phyloP scores from a whole-genome alignment of 108 stramenopile species.

The Schizochytrium sp. region DNA sequence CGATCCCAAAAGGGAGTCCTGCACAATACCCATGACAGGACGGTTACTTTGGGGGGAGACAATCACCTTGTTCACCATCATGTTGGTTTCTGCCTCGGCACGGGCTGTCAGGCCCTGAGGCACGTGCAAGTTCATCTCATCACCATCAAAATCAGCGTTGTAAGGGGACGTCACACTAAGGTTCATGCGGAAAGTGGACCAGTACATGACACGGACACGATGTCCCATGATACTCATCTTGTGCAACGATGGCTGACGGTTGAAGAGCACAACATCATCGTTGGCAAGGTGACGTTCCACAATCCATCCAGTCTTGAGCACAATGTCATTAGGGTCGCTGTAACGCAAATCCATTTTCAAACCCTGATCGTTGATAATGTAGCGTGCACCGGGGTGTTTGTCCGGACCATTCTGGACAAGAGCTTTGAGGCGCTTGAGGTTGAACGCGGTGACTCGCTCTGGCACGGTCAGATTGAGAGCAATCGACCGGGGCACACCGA shows the following conservation, averaged over 20 bases:
- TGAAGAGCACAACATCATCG: constrained; percentile 97
- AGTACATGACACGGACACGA: constrained; percentile 96
- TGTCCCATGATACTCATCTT: constrained; percentile 99
- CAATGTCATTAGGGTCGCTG: constrained; percentile 83
- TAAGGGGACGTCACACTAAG: constrained; percentile 97
- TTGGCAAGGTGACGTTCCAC: constrained; percentile 97
- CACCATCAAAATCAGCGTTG: constrained; percentile 99
- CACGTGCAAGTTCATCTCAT: constrained; percentile 99
- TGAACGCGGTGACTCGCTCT: constrained; percentile 94
- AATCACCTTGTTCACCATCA: constrained; percentile 94
- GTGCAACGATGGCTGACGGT: constrained; percentile 98
- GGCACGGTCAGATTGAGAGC: constrained; percentile 98
- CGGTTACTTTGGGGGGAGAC: constrained; percentile 97
- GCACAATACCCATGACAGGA: constrained; percentile 99
- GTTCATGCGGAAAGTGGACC: constrained; percentile 99
- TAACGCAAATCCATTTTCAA: constrained; percentile 92
- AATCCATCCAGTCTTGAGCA: constrained; percentile 92
- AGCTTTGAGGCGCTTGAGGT: constrained; percentile 83
- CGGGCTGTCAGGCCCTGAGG: constrained; percentile 94
- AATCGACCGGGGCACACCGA: constrained; percentile 95
- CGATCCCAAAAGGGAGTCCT: constrained; percentile 91
- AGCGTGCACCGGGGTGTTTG: constrained; percentile 94
- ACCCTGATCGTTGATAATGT: constrained; percentile 95
- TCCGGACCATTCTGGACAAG: constrained; percentile 95
- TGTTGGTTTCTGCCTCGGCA: constrained; percentile 95